Evolutionary conservation across 2,329 filamentous ascomycete genomes (phyloP), one percentile per base, ranked within the genome.

Genomic region (Trichoderma breve): DNA sequence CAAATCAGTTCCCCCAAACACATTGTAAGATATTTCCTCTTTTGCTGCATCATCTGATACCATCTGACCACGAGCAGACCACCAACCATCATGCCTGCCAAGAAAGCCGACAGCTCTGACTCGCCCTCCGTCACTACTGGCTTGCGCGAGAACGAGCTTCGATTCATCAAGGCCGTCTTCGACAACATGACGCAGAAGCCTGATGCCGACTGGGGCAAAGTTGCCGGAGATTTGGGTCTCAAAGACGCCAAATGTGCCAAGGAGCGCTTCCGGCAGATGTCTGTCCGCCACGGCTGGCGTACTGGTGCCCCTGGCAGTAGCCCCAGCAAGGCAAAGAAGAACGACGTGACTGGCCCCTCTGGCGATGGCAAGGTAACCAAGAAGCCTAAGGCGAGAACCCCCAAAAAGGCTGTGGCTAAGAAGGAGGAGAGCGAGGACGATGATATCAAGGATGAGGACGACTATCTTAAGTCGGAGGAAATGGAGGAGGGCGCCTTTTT

Each of bases 171-270:
- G 70, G 79, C 80, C 14, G 77, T 84, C 51, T 83, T 84, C 72
- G 79, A 83, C 74, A 81, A 83, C 74, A 82, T 84, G 80, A 81
- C 76, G 6, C 75, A 80, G 57, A 82, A 81, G 73, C 81, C 81
- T 7, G 80, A 83, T 8, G 80, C 84, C 32, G 77, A 86, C 76
- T 86, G 81, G 78, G 77, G 81, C 18, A 74, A 77, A 1, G 80
- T 86, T 53, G 84, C 83, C 5, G 9, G 55, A 2, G 74, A 77
- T 14, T 73, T 83, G 15, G 78, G 78, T 4, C 79, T 84, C 68
- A 83, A 84, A 72, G 80, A 83, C 63, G 81, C 78, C 65, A 83
- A 82, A 63, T 83, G 82, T 71, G 83, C 83, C 72, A 82, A 81
- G 67, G 80, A 83, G 72, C 81, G 81, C 36, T 83, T 83, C 76